A percentile compares a stretch with the other conserved stretches of the same genome.
Evolutionary conservation across 106 monocot genomes (phyloP).

Genomic region (Vanilla planifolia): DNA sequence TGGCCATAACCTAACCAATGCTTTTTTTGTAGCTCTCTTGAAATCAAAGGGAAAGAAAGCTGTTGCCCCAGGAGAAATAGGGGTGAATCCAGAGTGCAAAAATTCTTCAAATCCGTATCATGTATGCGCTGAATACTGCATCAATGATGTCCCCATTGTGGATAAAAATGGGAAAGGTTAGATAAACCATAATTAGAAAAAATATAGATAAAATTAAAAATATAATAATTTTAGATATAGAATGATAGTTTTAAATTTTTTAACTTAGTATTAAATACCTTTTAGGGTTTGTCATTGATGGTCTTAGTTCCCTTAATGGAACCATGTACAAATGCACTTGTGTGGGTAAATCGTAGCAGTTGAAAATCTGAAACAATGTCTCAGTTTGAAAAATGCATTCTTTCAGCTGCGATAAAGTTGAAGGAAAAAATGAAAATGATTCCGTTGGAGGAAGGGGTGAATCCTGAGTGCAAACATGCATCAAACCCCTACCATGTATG

Average conservation of each 20-base stretch:
- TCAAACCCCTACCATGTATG: conserved; percentile 33
- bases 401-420: not conserved
- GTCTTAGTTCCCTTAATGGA: no score
- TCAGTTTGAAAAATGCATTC: not conserved
- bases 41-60: not conserved
- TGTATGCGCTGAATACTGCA: conserved; percentile 2
- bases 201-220: no score
- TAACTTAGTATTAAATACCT: no score
- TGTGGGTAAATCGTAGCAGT: no score
- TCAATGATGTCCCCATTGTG: not conserved
- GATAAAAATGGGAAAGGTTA: not conserved
- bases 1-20: not conserved
- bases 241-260: no score
- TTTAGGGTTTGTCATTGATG: no score
- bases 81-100: not conserved
- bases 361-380: no score
- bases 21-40: not conserved
- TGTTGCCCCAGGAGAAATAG: not conserved
- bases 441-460: conserved; percentile 8
- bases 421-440: not conserved
- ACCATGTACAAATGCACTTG: no score
- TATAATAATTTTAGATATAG: no score
- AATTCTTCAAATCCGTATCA: conserved; percentile 9
- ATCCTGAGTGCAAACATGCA: conserved; percentile 24
- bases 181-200: no score